A percentile compares a stretch with the other conserved stretches of the same genome.
Conservation (phyloP, 495 filamentous ascomycete genomes). For the Evansstolkia leycettana region DNA sequence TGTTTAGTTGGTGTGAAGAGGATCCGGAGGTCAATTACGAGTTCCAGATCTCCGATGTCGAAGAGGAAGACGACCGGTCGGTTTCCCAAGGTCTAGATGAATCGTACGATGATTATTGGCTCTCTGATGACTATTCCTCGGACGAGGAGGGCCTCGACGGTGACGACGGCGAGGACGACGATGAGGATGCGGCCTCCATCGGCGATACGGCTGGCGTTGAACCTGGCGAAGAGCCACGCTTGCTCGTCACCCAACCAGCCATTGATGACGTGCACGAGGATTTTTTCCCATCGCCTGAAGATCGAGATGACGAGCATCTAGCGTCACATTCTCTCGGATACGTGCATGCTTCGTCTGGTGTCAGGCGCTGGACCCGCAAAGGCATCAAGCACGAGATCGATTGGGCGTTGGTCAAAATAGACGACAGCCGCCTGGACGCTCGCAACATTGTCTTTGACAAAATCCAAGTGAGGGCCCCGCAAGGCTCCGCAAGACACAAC, state of each 20-base stretch:
- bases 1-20: slow-evolving; percentile 22
- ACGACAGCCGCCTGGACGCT: slow-evolving; percentile 54
- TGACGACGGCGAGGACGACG: slow-evolving; percentile 36
- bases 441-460: slow-evolving; percentile 51
- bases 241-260: slow-evolving; percentile 75
- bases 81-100: slow-evolving; percentile 16
- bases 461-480: slow-evolving; percentile 12
- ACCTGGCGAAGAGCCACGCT: slow-evolving; percentile 55
- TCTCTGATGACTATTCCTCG: slow-evolving; percentile 35
- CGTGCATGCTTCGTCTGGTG: slow-evolving; percentile 79
- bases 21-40: slow-evolving; percentile 23
- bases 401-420: slow-evolving; percentile 84
- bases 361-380: slow-evolving; percentile 54
- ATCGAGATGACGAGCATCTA: slow-evolving; percentile 61
- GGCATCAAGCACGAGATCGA: slow-evolving; percentile 82
- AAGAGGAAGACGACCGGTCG: slow-evolving; percentile 28
- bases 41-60: slow-evolving; percentile 37
- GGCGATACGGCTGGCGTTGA: slow-evolving; percentile 80
- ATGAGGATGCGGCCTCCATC: slow-evolving; percentile 50
- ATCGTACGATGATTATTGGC: slow-evolving; percentile 24
- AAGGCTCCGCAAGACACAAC: slow-evolving; percentile 1
- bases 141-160: slow-evolving; percentile 30
- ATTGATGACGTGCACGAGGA: slow-evolving; percentile 74
- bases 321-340: slow-evolving; percentile 66
- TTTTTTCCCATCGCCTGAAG: slow-evolving; percentile 54